phyloP scores from a whole-genome alignment of 2,329 filamentous ascomycete genomes.

The Epichloe glyceriae region DNA sequence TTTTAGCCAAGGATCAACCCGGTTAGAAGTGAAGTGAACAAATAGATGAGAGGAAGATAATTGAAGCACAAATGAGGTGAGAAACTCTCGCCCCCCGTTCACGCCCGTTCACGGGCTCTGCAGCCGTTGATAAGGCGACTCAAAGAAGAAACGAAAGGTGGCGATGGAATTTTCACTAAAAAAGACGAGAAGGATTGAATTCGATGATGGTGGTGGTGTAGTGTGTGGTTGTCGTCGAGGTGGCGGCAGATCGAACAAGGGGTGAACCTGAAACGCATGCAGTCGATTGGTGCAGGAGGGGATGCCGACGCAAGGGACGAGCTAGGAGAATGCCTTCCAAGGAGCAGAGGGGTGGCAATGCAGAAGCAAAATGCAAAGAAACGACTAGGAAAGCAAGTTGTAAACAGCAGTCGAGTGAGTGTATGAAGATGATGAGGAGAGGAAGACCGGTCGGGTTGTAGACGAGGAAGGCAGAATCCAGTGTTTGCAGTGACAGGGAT shows the following conservation, averaged over 20 bases:
- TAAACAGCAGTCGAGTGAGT: slow-evolving; percentile 1
- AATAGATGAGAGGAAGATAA: slow-evolving; percentile 8
- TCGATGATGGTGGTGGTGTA: neutral
- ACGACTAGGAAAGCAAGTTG: neutral
- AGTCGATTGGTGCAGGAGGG: neutral
- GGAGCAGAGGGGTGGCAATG: neutral
- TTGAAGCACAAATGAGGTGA: neutral
- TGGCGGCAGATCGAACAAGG: slow-evolving; percentile 1
- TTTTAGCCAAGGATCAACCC: slow-evolving; percentile 46
- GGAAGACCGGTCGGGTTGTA: neutral
- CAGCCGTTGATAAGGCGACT: neutral
- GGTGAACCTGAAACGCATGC: slow-evolving; percentile 5
- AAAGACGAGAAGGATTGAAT: neutral
- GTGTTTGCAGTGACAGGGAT: neutral
- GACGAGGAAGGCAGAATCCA: neutral
- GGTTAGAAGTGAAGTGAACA: slow-evolving; percentile 15
- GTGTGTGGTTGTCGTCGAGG: neutral
- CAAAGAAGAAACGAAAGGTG: neutral
- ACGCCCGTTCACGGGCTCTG: neutral
- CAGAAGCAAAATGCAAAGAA: neutral
- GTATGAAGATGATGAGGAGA: slow-evolving; percentile 1
- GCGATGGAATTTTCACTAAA: neutral
- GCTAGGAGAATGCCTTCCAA: neutral
- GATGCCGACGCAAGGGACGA: neutral
- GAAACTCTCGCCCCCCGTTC: neutral